A percentile compares a stretch with the other conserved stretches of the same genome.
phyloP scores from a whole-genome alignment of 768 basidiomycete species.

The Lanmaoa pseudosensibilis region DNA sequence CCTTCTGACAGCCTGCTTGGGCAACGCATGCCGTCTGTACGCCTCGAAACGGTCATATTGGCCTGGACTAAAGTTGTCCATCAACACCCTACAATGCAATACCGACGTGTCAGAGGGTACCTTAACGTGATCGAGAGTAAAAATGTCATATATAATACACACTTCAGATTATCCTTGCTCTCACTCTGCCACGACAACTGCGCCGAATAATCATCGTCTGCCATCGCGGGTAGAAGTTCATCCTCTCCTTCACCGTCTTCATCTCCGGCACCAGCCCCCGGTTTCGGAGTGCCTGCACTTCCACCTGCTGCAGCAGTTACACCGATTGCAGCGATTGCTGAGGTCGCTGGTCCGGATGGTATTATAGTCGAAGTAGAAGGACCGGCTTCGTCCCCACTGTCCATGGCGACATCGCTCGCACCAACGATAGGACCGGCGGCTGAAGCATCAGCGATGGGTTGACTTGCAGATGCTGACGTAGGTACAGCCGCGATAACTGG shows the following conservation, averaged over 20 bases:
- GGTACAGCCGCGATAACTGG: conserved; percentile 6
- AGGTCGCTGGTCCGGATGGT: neutral
- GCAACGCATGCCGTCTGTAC: conserved; percentile 78
- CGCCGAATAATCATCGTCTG: conserved; percentile 85
- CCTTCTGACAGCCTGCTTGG: conserved; percentile 81
- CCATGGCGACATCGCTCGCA: conserved; percentile 6
- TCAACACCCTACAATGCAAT: conserved; percentile 61
- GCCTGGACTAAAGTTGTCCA: conserved; percentile 81
- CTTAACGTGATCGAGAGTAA: neutral
- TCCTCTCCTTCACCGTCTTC: conserved; percentile 76
- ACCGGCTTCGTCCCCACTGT: conserved; percentile 23
- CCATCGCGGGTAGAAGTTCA: conserved; percentile 80
- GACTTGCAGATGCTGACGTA: neutral
- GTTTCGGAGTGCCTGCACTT: conserved; percentile 10
- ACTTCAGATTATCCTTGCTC: conserved; percentile 88
- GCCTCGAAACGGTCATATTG: conserved; percentile 91
- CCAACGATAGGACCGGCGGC: conserved; percentile 1
- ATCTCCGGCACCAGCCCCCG: conserved; percentile 21
- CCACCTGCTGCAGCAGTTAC: neutral
- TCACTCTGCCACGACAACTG: conserved; percentile 83
- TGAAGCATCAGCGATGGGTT: conserved; percentile 8
- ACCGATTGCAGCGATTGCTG: neutral
- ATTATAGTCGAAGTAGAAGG: conserved; percentile 11
- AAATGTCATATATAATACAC: conserved; percentile 13
- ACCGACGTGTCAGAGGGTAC: neutral